Conservation (phyloP, 345 rosid species). For the Toxicodendron radicans region DNA sequence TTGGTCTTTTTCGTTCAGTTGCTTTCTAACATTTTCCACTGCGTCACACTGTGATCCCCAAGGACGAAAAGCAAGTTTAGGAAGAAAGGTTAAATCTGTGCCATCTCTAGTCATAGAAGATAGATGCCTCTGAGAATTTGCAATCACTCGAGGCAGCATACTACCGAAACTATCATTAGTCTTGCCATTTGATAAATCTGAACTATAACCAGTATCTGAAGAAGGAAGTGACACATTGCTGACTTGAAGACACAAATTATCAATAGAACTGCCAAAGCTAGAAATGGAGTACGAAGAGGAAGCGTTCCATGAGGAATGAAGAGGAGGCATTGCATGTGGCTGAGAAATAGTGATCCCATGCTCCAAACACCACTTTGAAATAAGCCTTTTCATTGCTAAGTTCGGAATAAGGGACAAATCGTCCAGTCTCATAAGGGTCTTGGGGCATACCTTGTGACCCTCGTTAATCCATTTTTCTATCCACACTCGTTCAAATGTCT, state of each 20-base stretch:
- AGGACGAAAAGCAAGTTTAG: conserved; percentile 25
- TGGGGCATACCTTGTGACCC: conserved; percentile 35
- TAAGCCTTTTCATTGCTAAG: conserved; percentile 27
- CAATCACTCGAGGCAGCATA: conserved; percentile 15
- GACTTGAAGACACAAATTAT: conserved; percentile 25
- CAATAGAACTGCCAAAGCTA: conserved; percentile 41
- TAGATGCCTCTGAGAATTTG: not conserved
- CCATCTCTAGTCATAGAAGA: conserved; percentile 4
- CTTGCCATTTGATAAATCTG: conserved; percentile 5
- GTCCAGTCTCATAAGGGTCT: conserved; percentile 29
- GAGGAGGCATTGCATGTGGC: conserved; percentile 10
- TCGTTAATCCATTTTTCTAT: conserved; percentile 45
- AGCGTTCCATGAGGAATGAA: conserved; percentile 4
- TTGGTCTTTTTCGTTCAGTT: conserved; percentile 19
- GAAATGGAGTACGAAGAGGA: conserved; percentile 30
- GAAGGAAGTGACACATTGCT: conserved; percentile 30
- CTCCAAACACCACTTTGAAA: conserved; percentile 34
- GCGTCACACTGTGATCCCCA: conserved; percentile 37
- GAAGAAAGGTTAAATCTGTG: conserved; percentile 15
- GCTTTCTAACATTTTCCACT: conserved; percentile 30
- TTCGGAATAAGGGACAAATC: conserved; percentile 33
- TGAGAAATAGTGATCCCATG: conserved; percentile 28
- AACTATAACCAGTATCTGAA: conserved; percentile 15
- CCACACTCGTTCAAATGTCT: conserved; percentile 42
- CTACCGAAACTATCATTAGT: not conserved